Conservation (phyloP, 805 yeast species). For the Candida quercuum region DNA sequence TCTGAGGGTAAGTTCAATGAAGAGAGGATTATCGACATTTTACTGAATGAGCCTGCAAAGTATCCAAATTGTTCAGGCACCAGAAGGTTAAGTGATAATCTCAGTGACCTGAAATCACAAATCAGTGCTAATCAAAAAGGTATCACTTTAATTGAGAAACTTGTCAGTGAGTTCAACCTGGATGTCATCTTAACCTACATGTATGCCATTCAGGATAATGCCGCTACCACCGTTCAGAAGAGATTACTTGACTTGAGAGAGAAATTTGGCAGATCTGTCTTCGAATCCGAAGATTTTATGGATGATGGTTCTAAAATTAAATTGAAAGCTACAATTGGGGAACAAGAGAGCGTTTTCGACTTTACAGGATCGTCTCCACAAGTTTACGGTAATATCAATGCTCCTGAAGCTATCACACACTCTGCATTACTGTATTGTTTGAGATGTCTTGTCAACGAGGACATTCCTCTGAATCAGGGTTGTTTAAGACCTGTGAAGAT, state of each 20-base stretch:
- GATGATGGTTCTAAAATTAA: slow-evolving; percentile 77
- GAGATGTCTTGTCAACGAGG: slow-evolving; percentile 77
- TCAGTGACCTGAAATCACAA: slow-evolving; percentile 81
- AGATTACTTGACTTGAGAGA: slow-evolving; percentile 41
- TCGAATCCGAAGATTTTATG: slow-evolving; percentile 60
- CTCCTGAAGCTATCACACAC: slow-evolving; percentile 85
- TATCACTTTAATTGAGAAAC: slow-evolving; percentile 52
- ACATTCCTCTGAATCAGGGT: slow-evolving; percentile 92
- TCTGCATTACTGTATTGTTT: slow-evolving; percentile 87
- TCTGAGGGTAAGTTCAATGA: slow-evolving; percentile 71
- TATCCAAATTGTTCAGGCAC: slow-evolving; percentile 89
- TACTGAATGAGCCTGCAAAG: slow-evolving; percentile 71
- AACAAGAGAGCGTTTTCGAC: slow-evolving; percentile 64
- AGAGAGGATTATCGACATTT: slow-evolving; percentile 52
- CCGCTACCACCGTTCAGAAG: slow-evolving; percentile 62
- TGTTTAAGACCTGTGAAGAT: slow-evolving; percentile 77
- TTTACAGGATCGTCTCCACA: slow-evolving; percentile 86
- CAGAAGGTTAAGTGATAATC: slow-evolving; percentile 74
- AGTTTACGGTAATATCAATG: slow-evolving; percentile 84
- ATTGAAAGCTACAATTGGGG: slow-evolving; percentile 46
- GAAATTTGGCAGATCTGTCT: slow-evolving; percentile 31
- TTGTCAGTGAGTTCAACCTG: slow-evolving; percentile 60
- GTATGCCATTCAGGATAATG: slow-evolving; percentile 78
- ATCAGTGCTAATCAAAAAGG: slow-evolving; percentile 89
- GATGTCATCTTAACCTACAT: slow-evolving; percentile 63